Percentiles rank a stretch among this genome's conserved stretches.
Conservation (phyloP, 177 flowering plant species). For the Vitis hybrid region DNA sequence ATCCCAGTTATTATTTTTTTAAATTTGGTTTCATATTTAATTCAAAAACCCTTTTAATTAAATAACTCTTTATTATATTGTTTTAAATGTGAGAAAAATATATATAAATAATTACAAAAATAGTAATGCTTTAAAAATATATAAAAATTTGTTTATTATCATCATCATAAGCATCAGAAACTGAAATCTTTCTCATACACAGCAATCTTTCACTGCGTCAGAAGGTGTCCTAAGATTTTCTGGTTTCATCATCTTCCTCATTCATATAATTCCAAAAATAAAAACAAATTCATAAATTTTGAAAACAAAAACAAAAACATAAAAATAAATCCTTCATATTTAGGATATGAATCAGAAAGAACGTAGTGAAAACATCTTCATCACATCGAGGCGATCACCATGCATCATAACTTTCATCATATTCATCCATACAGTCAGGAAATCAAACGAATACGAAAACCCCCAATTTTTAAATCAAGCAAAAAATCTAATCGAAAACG, state of each 20-base stretch:
- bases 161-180: slow-evolving; percentile 9
- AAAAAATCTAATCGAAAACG: no score
- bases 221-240: slow-evolving; percentile 38
- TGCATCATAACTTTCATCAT: slow-evolving; percentile 14
- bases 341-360: slow-evolving; percentile 31
- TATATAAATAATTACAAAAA: no score
- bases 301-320: background rate
- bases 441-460: background rate
- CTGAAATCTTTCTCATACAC: slow-evolving; percentile 24
- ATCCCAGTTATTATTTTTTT: no score
- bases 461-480: no score
- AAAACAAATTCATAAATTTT: background rate
- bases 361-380: slow-evolving; percentile 28
- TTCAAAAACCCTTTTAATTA: no score
- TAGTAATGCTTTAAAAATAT: no score
- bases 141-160: background rate
- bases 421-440: background rate
- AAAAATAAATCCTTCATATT: background rate
- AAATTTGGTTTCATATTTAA: no score
- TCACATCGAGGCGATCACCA: slow-evolving; percentile 19
- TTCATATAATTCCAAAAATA: background rate
- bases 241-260: slow-evolving; percentile 21
- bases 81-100: no score
- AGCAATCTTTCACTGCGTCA: slow-evolving; percentile 24
- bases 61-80: no score